Evolutionary conservation across 1,284 basidiomycete species (phyloP).

Genomic region (Ustilago loliicola): DNA sequence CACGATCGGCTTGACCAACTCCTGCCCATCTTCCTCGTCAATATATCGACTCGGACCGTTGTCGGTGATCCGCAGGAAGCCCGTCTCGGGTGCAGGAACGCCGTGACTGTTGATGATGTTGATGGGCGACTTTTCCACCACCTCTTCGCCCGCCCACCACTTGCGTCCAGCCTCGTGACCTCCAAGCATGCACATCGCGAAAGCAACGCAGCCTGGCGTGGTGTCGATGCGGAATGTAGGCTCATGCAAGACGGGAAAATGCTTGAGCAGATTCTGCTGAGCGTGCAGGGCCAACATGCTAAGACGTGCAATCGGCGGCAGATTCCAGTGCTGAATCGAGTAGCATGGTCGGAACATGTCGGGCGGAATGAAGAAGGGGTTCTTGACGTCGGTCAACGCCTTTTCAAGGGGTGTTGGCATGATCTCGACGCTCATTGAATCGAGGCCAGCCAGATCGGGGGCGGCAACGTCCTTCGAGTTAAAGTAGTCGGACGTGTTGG

Average conservation of each 20-base stretch:
- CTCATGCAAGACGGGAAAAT: slow-evolving; percentile 63
- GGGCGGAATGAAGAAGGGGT: slow-evolving; percentile 61
- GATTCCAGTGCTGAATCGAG: slow-evolving; percentile 57
- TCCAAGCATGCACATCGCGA: slow-evolving; percentile 62
- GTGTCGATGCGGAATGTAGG: slow-evolving; percentile 64
- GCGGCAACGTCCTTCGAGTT: slow-evolving; percentile 38
- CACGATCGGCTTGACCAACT: slow-evolving; percentile 63
- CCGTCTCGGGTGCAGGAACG: slow-evolving; percentile 9
- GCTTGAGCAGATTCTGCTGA: slow-evolving; percentile 64
- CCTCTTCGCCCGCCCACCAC: slow-evolving; percentile 66
- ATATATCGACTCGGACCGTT: slow-evolving; percentile 27
- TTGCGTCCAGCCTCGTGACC: slow-evolving; percentile 58
- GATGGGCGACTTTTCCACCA: slow-evolving; percentile 49
- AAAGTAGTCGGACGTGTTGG: slow-evolving; percentile 49
- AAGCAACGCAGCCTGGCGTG: slow-evolving; percentile 59
- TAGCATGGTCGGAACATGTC: slow-evolving; percentile 61
- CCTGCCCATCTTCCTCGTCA: slow-evolving; percentile 63
- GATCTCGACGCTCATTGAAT: slow-evolving; percentile 21
- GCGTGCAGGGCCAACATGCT: slow-evolving; percentile 61
- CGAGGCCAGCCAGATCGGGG: slow-evolving; percentile 7
- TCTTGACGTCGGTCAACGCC: slow-evolving; percentile 55
- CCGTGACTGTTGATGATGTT: slow-evolving; percentile 39
- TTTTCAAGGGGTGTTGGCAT: slow-evolving; percentile 42
- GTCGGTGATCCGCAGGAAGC: slow-evolving; percentile 18
- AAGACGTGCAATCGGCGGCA: slow-evolving; percentile 58